Evolutionary conservation across 345 rosid genomes (phyloP).

Genomic region (Isatis tinctoria): DNA sequence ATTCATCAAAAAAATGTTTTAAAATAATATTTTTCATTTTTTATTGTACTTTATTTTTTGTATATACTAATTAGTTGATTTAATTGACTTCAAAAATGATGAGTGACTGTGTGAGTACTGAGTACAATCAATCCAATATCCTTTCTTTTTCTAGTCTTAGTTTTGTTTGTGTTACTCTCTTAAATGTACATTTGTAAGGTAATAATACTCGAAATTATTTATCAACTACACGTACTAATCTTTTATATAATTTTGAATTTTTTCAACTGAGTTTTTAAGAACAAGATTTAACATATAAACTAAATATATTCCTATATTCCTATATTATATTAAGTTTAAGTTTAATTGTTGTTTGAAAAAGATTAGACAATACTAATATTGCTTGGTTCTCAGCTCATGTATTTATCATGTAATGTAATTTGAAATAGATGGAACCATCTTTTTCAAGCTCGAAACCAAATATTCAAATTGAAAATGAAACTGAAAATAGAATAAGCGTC

Average conservation of each 20-base stretch:
- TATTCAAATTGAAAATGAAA: not conserved
- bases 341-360: not conserved
- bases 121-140: not conserved
- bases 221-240: not conserved
- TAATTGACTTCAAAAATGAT: not conserved
- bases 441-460: not conserved
- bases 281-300: not conserved
- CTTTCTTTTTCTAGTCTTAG: not conserved
- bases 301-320: too few relatives aligned
- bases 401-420: not conserved
- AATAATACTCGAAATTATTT: not conserved
- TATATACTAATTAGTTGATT: not conserved
- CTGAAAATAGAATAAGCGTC: not conserved
- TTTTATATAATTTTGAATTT: not conserved
- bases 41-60: not conserved
- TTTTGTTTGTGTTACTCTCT: not conserved
- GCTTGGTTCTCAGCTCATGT: not conserved
- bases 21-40: not conserved
- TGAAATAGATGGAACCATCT: conserved; percentile 4
- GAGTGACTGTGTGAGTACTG: not conserved
- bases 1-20: not conserved
- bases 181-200: not conserved
- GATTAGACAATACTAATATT: not conserved
- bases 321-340: not conserved
- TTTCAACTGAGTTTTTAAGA: not conserved